Evolutionary conservation across 192 early-diverging fungal genomes (phyloP).

Genomic region (Gaertneriomyces sp.): DNA sequence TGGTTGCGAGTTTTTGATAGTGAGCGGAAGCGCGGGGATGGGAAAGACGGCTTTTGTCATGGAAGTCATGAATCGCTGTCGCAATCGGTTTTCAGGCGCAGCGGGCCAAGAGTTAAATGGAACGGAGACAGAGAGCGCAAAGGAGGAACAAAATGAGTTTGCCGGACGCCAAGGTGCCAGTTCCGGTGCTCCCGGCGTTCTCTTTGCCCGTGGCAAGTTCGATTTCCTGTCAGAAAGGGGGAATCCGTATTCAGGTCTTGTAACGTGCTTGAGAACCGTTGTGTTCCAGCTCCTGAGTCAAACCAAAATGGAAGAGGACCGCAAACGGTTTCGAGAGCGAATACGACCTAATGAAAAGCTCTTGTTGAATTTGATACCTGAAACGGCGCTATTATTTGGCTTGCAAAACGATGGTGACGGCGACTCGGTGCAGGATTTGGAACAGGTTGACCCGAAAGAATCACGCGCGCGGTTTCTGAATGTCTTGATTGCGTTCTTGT

Average conservation of each 20-base stretch:
- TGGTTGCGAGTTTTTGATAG: slow-evolving; percentile 3
- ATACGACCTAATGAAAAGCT: background rate
- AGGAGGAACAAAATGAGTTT: background rate
- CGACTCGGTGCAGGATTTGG: background rate
- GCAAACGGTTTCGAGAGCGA: background rate
- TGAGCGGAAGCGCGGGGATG: background rate
- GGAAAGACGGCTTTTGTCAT: slow-evolving; percentile 1
- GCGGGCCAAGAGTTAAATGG: background rate
- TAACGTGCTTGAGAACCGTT: background rate
- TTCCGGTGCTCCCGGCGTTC: background rate
- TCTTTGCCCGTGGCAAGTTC: background rate
- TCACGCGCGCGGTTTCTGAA: background rate
- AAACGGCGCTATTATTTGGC: background rate
- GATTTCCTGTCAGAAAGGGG: background rate
- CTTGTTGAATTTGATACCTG: background rate
- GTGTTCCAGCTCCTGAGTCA: background rate
- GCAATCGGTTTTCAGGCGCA: background rate
- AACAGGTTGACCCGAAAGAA: background rate
- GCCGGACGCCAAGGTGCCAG: background rate
- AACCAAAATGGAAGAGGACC: background rate
- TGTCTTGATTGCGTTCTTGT: background rate
- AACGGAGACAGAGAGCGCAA: background rate
- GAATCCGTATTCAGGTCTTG: background rate
- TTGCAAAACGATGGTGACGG: background rate
- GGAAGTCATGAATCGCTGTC: background rate